Evolutionary conservation across 768 basidiomycete species (phyloP), one percentile per base, ranked within the genome.

Genomic region (Pluteus cervinus): DNA sequence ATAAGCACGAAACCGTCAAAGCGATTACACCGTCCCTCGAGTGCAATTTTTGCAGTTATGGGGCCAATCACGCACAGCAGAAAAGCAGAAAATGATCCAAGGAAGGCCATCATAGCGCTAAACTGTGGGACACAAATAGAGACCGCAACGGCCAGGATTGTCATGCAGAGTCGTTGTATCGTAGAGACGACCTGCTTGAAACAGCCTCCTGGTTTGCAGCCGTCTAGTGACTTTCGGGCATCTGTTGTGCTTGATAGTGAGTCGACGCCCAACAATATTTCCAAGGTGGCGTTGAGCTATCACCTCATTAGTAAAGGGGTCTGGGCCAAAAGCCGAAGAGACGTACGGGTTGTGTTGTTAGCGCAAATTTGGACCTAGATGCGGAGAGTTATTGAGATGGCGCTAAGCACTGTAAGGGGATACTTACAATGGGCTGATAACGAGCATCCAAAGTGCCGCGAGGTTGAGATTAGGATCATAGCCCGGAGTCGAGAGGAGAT

Each of bases 31-130:
- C 54, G 62, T 4, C 72, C 63, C 16, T 71, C 63, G 40, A 89
- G 61, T 33, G 66, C 69, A 11, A 82, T 62, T 53, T 86, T 86
- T 4, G 83, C 84, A 17, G 74, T 64, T 25, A 93, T 65, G 4
- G 90, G 92, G 7, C 82, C 76, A 42, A 88, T 78, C 16, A 86
- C 72, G 44, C 84, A 86, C 16, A 89, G 69, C 50, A 80, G 62
- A 46, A 80, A 80, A 0, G 89, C 85, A 24, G 82, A 80, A 56
- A 90, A 89, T n/a, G 87, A 81, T 2, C 93, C 93, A 36, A 97
- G 65, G 57, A 96, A 86, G 1, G 89, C 86, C 86, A 92, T 90
- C 58, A 83, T 65, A 4, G 79, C 69, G 45, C 81, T 78, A 58
- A 93, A 93, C 37, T 86, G 75, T 4, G 90, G 90, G 15, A 92